A percentile compares a stretch with the other conserved stretches of the same genome.
Evolutionary conservation across 495 filamentous ascomycete species (phyloP).

Genomic region (Patellaria atrata): DNA sequence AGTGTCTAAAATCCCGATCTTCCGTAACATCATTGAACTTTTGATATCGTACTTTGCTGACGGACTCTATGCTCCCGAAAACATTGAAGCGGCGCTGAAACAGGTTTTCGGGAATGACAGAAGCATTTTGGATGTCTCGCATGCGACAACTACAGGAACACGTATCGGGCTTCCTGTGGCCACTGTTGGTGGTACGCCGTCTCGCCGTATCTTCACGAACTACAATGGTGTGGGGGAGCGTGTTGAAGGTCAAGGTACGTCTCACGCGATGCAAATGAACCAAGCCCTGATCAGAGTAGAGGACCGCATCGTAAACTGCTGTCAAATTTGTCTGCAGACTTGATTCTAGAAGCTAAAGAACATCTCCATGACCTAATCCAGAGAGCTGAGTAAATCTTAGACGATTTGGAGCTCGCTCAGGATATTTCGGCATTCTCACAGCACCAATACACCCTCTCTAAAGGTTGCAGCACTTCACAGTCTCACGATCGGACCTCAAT

Average conservation of each 20-base stretch:
- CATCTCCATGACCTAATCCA: slow-evolving; percentile 3
- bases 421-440: slow-evolving; percentile 5
- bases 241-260: background rate
- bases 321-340: slow-evolving; percentile 4
- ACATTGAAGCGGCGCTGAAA: slow-evolving; percentile 2
- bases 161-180: slow-evolving; percentile 1
- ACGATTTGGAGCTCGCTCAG: slow-evolving; percentile 4
- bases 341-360: slow-evolving; percentile 5
- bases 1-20: background rate
- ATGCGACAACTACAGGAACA: background rate
- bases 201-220: slow-evolving; percentile 2
- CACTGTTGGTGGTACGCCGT: background rate
- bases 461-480: slow-evolving; percentile 5
- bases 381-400: slow-evolving; percentile 4
- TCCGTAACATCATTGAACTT: background rate
- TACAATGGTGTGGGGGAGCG: slow-evolving; percentile 4
- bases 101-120: slow-evolving; percentile 1
- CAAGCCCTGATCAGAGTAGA: too few species aligned
- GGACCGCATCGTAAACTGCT: too few species aligned
- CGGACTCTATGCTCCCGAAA: slow-evolving; percentile 1
- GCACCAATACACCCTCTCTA: slow-evolving; percentile 4
- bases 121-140: background rate
- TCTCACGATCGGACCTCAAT: slow-evolving; percentile 2
- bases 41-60: slow-evolving; percentile 3
- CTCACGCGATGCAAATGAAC: background rate